Conservation (phyloP, 331 rosid genomes). For the Phaseolus coccineus region DNA sequence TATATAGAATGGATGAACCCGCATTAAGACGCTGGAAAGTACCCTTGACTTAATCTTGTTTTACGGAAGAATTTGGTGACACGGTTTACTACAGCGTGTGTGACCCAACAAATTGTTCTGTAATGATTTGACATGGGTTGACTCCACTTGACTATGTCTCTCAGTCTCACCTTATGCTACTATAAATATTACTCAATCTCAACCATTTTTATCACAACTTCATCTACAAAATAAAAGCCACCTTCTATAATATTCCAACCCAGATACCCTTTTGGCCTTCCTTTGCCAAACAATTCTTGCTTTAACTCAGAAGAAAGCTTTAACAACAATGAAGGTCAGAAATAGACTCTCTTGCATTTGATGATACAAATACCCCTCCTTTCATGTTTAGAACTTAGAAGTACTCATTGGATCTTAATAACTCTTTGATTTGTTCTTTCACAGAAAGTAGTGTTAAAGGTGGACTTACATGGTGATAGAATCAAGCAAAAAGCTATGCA, state of each 20-base stretch:
- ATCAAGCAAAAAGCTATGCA: slow-evolving; percentile 61
- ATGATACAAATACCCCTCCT: background rate
- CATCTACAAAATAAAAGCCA: background rate
- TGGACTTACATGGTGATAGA: slow-evolving; percentile 52
- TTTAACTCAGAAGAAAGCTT: background rate
- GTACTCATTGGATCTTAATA: background rate
- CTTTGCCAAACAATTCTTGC: background rate
- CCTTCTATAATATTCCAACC: background rate
- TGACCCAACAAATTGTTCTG: background rate
- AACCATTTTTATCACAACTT: background rate
- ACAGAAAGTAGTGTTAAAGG: slow-evolving; percentile 58
- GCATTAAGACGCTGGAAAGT: no score
- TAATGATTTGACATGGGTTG: background rate
- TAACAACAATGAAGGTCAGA: slow-evolving; percentile 3
- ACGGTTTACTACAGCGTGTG: background rate
- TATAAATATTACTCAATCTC: background rate
- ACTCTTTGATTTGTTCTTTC: background rate
- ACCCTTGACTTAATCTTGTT: no score
- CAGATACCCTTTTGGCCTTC: background rate
- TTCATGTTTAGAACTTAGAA: background rate
- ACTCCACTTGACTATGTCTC: background rate
- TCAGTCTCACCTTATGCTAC: background rate
- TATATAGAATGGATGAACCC: no score
- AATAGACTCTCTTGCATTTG: background rate
- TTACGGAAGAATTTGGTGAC: background rate